Conservation (phyloP, 208 protist species). For the Trypanosoma caninum region DNA sequence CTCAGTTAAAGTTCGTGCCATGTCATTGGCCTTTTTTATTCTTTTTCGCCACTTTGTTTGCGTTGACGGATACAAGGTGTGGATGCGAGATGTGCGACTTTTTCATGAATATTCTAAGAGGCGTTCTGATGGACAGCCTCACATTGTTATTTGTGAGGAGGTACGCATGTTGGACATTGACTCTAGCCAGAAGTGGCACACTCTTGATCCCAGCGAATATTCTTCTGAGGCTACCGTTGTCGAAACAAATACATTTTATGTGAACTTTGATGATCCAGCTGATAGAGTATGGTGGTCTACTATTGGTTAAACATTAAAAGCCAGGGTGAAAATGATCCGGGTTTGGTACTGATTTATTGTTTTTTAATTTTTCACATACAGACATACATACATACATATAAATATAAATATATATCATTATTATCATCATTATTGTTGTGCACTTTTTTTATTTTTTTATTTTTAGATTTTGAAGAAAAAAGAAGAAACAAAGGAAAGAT, state of each 20-base stretch:
- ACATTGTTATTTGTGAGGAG: constrained; percentile 69
- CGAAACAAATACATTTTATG: constrained; percentile 25
- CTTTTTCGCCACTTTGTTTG: constrained; percentile 72
- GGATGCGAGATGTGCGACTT: constrained; percentile 71
- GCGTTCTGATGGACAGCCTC: constrained; percentile 28
- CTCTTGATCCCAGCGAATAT: constrained; percentile 31
- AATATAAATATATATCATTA: background rate
- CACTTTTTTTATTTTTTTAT: background rate
- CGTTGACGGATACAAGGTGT: constrained; percentile 50
- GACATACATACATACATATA: constrained; percentile 12
- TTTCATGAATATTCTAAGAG: constrained; percentile 68
- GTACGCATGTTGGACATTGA: constrained; percentile 30
- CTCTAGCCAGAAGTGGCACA: constrained; percentile 31
- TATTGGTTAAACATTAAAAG: too few relatives aligned
- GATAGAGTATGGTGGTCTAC: constrained; percentile 19
- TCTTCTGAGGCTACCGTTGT: constrained; percentile 29
- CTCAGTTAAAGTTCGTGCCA: constrained; percentile 71
- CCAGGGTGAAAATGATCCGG: background rate
- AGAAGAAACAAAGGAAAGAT: constrained; percentile 6
- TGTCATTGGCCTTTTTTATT: constrained; percentile 72
- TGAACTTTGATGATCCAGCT: constrained; percentile 8
- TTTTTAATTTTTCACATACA: constrained; percentile 9
- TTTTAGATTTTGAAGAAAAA: background rate
- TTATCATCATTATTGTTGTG: background rate
- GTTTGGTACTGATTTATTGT: background rate